Evolutionary conservation across 768 basidiomycete species (phyloP).

Genomic region (Dioszegia crocea): DNA sequence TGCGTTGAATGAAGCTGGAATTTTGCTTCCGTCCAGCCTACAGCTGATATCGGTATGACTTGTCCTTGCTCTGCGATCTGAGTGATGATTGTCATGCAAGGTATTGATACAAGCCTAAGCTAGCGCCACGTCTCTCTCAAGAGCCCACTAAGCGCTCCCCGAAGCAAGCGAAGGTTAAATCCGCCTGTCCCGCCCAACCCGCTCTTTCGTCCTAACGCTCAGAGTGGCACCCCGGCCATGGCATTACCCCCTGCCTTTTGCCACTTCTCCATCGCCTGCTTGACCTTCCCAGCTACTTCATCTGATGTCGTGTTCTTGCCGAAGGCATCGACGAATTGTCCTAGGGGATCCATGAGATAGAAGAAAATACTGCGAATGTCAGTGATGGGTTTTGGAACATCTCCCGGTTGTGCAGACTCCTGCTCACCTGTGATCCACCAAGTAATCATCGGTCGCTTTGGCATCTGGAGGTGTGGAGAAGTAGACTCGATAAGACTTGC

Average conservation of each 20-base stretch:
- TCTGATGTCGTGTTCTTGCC: constrained; percentile 72
- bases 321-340: constrained; percentile 93
- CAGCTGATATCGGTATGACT: not conserved
- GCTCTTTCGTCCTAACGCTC: not conserved
- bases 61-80: too few species aligned
- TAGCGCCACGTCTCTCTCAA: too few species aligned
- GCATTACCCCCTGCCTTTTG: constrained; percentile 41
- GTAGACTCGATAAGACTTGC: constrained; percentile 95
- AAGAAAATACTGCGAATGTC: constrained; percentile 73
- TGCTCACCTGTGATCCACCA: constrained; percentile 68
- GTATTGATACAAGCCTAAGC: too few species aligned
- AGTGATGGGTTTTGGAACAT: constrained; percentile 33
- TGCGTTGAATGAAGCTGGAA: not conserved
- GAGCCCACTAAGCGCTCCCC: too few species aligned
- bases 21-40: not conserved
- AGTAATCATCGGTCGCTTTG: constrained; percentile 76
- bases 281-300: constrained; percentile 57
- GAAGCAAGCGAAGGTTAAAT: too few species aligned
- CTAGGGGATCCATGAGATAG: constrained; percentile 94
- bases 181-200: too few species aligned
- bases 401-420: not conserved
- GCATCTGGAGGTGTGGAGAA: constrained; percentile 87
- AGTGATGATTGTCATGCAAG: too few species aligned
- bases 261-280: constrained; percentile 51
- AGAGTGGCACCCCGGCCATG: constrained; percentile 25